A percentile compares a stretch with the other conserved stretches of the same genome.
Conservation (phyloP, 1,139 yeast genomes). For the Zygoascus sp. region DNA sequence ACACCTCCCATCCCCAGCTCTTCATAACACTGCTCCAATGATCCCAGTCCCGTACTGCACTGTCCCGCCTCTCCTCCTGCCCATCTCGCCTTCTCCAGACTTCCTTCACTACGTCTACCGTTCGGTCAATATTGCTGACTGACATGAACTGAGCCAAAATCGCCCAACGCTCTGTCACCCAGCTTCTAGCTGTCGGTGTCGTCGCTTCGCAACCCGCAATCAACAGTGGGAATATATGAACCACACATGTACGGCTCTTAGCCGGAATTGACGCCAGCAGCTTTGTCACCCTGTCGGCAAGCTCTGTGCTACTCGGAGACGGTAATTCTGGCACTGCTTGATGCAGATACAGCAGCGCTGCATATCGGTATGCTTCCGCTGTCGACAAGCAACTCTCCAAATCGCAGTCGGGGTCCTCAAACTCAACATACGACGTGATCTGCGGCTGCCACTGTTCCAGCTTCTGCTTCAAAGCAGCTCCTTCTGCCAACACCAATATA, state of each 20-base stretch:
- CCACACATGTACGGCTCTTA: conserved; percentile 50
- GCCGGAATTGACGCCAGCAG: conserved; percentile 60
- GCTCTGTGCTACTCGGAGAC: conserved; percentile 47
- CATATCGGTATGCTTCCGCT: conserved; percentile 62
- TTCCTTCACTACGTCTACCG: conserved; percentile 64
- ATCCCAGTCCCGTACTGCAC: conserved; percentile 47
- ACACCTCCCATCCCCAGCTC: conserved; percentile 73
- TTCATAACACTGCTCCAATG: conserved; percentile 69
- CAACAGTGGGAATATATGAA: conserved; percentile 60
- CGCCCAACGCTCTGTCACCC: conserved; percentile 60
- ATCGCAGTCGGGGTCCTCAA: conserved; percentile 49
- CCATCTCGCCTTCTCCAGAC: conserved; percentile 60
- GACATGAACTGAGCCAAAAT: conserved; percentile 51
- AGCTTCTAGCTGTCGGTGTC: conserved; percentile 51
- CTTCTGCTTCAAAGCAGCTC: conserved; percentile 51
- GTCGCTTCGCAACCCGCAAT: conserved; percentile 64
- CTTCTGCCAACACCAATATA: conserved; percentile 47
- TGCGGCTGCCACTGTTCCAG: conserved; percentile 52
- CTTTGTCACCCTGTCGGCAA: conserved; percentile 58
- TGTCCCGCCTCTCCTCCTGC: conserved; percentile 28
- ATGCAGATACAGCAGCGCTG: conserved; percentile 55
- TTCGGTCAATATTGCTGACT: conserved; percentile 62
- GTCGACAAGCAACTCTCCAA: conserved; percentile 58
- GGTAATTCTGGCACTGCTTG: conserved; percentile 70
- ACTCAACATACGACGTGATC: conserved; percentile 31